Conservation (phyloP, 2,329 filamentous ascomycete genomes). For the Penicillium griseofulvum region DNA sequence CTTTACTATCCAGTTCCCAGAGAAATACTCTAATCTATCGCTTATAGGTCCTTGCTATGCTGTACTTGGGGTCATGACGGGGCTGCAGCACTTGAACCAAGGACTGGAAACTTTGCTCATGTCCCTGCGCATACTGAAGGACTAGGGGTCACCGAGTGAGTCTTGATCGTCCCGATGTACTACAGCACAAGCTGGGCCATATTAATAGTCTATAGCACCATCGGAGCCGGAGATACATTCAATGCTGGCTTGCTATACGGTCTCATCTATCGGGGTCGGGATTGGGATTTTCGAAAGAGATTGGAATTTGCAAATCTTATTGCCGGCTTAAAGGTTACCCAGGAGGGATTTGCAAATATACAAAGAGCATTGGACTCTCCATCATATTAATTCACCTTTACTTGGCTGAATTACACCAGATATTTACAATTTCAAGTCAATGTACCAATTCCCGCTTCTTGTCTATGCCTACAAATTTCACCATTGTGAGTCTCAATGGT, state of each 20-base stretch:
- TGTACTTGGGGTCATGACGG: slow-evolving; percentile 62
- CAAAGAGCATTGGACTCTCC: slow-evolving; percentile 24
- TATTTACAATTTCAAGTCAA: not conserved
- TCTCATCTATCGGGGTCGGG: slow-evolving; percentile 50
- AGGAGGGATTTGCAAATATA: slow-evolving; percentile 63
- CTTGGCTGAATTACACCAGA: not conserved
- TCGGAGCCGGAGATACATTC: slow-evolving; percentile 75
- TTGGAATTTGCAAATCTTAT: slow-evolving; percentile 63
- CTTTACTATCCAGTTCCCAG: not conserved
- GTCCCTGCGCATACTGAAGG: slow-evolving; percentile 45
- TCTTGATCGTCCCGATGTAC: slow-evolving; percentile 14
- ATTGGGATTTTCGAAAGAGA: slow-evolving; percentile 52
- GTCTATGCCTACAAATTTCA: too few relatives aligned
- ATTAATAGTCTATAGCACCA: slow-evolving; percentile 50
- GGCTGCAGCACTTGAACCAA: slow-evolving; percentile 48
- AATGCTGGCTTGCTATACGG: slow-evolving; percentile 68
- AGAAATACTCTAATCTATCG: not conserved
- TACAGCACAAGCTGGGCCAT: not conserved
- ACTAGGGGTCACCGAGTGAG: slow-evolving; percentile 59
- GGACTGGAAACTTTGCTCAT: slow-evolving; percentile 35
- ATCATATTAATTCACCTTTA: not conserved
- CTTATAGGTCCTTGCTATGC: slow-evolving; percentile 48
- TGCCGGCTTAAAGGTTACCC: slow-evolving; percentile 66
- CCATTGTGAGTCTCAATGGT: too few relatives aligned
- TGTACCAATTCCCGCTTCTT: too few relatives aligned